Evolutionary conservation across 805 yeast genomes (phyloP).

Genomic region (Metschnikowia hibisci): DNA sequence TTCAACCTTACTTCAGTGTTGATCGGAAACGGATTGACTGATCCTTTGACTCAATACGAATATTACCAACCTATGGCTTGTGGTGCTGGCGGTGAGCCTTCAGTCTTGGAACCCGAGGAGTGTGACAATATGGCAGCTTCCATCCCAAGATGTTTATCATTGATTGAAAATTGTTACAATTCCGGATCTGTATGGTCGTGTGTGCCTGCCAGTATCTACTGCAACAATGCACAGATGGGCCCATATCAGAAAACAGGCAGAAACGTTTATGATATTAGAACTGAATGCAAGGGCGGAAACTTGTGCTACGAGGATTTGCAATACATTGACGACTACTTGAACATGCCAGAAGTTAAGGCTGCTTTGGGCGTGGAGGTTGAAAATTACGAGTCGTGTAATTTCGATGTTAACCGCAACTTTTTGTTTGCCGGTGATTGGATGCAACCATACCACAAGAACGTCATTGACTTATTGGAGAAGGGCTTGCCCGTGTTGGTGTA

Average conservation of each 20-base stretch:
- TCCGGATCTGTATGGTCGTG: constrained; percentile 76
- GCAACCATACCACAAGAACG: constrained; percentile 80
- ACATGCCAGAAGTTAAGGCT: constrained; percentile 66
- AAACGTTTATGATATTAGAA: constrained; percentile 88
- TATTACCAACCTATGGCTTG: constrained; percentile 84
- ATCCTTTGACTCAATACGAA: constrained; percentile 49
- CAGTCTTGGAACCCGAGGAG: constrained; percentile 65
- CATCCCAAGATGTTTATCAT: constrained; percentile 70
- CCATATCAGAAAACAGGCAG: constrained; percentile 61
- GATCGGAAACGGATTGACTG: constrained; percentile 93
- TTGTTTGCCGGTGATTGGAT: constrained; percentile 86
- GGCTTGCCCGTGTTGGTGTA: constrained; percentile 78
- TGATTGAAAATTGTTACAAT: constrained; percentile 76
- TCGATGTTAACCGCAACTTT: constrained; percentile 75
- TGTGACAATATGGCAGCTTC: constrained; percentile 61
- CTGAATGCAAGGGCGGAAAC: constrained; percentile 60
- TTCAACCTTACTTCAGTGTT: constrained; percentile 50
- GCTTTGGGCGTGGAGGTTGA: constrained; percentile 92
- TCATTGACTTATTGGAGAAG: constrained; percentile 56
- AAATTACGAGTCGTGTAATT: constrained; percentile 69
- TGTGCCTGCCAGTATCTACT: constrained; percentile 86
- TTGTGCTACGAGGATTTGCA: constrained; percentile 79
- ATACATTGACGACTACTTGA: constrained; percentile 74
- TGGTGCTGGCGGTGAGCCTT: constrained; percentile 78
- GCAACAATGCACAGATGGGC: constrained; percentile 78